A percentile compares a stretch with the other conserved stretches of the same genome.
phyloP scores from a whole-genome alignment of 805 yeast species.

The Candida mattraensis region DNA sequence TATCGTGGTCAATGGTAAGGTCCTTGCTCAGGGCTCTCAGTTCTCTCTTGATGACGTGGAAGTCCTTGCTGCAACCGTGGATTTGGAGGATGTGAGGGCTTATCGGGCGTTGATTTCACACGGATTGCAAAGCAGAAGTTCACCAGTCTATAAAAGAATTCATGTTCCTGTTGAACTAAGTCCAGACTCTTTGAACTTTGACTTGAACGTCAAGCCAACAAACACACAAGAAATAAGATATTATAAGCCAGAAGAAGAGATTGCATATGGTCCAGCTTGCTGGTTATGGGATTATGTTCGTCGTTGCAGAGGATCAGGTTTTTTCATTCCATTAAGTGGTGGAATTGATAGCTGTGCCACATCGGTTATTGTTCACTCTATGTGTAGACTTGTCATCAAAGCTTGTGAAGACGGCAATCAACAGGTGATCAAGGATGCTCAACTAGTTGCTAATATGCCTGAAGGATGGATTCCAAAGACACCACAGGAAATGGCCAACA shows the following conservation, averaged over 20 bases:
- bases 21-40: conserved; percentile 92
- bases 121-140: conserved; percentile 60
- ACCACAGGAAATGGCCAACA: conserved; percentile 73
- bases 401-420: conserved; percentile 68
- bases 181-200: conserved; percentile 57
- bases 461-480: conserved; percentile 64
- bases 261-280: conserved; percentile 97
- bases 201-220: conserved; percentile 63
- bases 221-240: conserved; percentile 49
- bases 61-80: conserved; percentile 93
- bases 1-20: conserved; percentile 87
- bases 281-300: conserved; percentile 99
- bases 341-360: conserved; percentile 99
- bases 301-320: conserved; percentile 88
- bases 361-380: conserved; percentile 87
- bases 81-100: conserved; percentile 84
- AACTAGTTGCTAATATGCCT: conserved; percentile 58
- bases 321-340: conserved; percentile 90
- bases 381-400: conserved; percentile 82
- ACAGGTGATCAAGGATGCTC: conserved; percentile 78
- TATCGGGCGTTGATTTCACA: conserved; percentile 75
- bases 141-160: conserved; percentile 51
- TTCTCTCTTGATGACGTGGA: conserved; percentile 90
- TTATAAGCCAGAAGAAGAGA: conserved; percentile 91
- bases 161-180: conserved; percentile 65